phyloP scores from a whole-genome alignment of 2,329 filamentous ascomycete genomes.

The Aspergillus sp. region DNA sequence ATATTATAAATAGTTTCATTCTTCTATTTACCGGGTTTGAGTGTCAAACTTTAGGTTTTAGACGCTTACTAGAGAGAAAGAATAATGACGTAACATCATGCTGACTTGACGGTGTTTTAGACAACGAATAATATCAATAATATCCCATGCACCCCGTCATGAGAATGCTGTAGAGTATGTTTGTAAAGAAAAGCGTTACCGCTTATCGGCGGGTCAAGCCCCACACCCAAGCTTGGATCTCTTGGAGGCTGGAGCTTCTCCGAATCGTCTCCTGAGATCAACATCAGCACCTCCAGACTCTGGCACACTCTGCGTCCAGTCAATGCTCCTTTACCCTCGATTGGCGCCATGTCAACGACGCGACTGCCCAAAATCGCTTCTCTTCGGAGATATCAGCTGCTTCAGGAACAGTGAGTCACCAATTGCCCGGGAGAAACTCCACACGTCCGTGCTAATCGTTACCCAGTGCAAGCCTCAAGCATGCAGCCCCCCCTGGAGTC shows the following conservation, averaged over 20 bases:
- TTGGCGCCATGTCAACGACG: conserved; percentile 23
- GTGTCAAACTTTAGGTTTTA: too few species aligned
- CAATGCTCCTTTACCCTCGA: background rate
- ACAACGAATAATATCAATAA: too few species aligned
- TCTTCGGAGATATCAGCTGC: conserved; percentile 71
- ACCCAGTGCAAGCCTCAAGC: conserved; percentile 72
- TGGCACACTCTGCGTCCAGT: background rate
- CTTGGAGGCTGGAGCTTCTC: background rate
- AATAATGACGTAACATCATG: too few species aligned
- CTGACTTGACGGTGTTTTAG: too few species aligned
- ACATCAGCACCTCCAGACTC: background rate
- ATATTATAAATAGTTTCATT: too few species aligned
- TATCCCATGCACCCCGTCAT: too few species aligned
- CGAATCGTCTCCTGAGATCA: conserved; percentile 3
- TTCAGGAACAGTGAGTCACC: conserved; percentile 73
- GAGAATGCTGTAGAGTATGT: too few species aligned
- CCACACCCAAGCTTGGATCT: background rate
- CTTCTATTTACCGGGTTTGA: too few species aligned
- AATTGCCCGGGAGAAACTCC: background rate
- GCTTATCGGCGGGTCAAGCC: background rate
- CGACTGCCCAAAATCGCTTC: conserved; percentile 45
- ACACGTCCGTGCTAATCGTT: background rate
- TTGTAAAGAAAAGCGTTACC: too few species aligned
- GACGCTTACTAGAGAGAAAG: too few species aligned
- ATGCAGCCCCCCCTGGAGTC: conserved; percentile 79